Percentiles rank a stretch among this genome's conserved stretches.
These are phyloP conservation scores for Mucor indicus DNA, from an alignment of 371 early-diverging fungal species.

Conservation along the genomic window DNA sequence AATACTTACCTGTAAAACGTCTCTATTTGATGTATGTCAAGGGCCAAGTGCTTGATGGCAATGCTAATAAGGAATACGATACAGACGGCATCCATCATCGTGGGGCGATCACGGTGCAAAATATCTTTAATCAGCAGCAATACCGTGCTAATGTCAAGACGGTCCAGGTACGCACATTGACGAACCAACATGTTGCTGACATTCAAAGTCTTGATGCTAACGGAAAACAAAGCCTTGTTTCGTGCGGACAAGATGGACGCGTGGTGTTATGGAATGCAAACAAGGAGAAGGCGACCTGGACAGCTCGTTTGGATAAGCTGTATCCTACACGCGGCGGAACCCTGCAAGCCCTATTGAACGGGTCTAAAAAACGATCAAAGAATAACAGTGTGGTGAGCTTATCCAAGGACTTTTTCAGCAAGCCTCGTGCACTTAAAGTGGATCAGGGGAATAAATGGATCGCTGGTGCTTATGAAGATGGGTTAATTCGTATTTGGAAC, in stretches of 20 bases:
- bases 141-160: conserved; percentile 17
- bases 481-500: conserved; percentile 32
- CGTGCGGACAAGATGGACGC: conserved; percentile 33
- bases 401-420: conserved; percentile 3
- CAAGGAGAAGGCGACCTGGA: conserved; percentile 20
- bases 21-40: conserved; percentile 7
- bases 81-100: conserved; percentile 21
- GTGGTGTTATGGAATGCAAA: conserved; percentile 27
- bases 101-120: conserved; percentile 29
- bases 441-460: conserved; percentile 30
- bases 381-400: neutral
- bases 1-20: conserved; percentile 4
- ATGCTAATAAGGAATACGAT: conserved; percentile 23
- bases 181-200: conserved; percentile 28
- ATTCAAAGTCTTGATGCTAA: conserved; percentile 25
- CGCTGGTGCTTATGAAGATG: conserved; percentile 28
- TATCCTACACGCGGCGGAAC: conserved; percentile 2
- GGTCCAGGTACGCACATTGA: conserved; percentile 22
- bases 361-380: neutral
- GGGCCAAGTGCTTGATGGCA: neutral
- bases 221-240: conserved; percentile 22
- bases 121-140: conserved; percentile 22
- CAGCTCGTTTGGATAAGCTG: conserved; percentile 24
- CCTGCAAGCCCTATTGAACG: conserved; percentile 10
- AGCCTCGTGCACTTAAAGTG: conserved; percentile 20